Conservation (phyloP, 2,329 filamentous ascomycete genomes). For the Stagonosporopsis rhizophila region DNA sequence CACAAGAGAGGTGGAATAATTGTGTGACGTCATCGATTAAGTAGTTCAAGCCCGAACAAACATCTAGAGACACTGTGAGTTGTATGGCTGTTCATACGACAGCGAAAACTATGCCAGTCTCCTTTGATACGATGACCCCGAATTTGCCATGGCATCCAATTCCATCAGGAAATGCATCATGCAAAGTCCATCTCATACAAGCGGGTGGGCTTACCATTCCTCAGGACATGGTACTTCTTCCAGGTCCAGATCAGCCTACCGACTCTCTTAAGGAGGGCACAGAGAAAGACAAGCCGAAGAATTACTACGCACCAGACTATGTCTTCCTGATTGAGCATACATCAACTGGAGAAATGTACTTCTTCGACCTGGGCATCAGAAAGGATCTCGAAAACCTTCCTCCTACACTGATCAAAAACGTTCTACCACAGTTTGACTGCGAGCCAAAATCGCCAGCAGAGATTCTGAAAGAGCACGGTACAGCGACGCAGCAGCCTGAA, state of each 20-base stretch:
- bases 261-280: constrained; percentile 50
- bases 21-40: background rate
- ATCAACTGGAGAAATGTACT: constrained; percentile 45
- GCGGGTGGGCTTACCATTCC: constrained; percentile 55
- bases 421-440: constrained; percentile 52
- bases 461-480: constrained; percentile 36
- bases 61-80: background rate
- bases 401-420: constrained; percentile 49
- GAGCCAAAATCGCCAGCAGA: constrained; percentile 37
- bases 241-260: constrained; percentile 52
- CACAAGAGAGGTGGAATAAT: background rate
- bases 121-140: constrained; percentile 6
- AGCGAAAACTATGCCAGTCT: background rate
- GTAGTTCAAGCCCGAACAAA: background rate
- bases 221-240: constrained; percentile 55
- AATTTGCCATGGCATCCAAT: constrained; percentile 37
- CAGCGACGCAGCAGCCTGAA: constrained; percentile 41
- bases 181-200: constrained; percentile 45
- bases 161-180: constrained; percentile 31
- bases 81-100: background rate
- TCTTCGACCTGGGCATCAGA: constrained; percentile 65
- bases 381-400: constrained; percentile 53
- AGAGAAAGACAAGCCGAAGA: constrained; percentile 27
- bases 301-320: constrained; percentile 41
- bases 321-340: constrained; percentile 42